Evolutionary conservation across 164 flowering plant species (phyloP), one percentile per base, ranked within the genome.

Genomic region (Pachysandra terminalis): DNA sequence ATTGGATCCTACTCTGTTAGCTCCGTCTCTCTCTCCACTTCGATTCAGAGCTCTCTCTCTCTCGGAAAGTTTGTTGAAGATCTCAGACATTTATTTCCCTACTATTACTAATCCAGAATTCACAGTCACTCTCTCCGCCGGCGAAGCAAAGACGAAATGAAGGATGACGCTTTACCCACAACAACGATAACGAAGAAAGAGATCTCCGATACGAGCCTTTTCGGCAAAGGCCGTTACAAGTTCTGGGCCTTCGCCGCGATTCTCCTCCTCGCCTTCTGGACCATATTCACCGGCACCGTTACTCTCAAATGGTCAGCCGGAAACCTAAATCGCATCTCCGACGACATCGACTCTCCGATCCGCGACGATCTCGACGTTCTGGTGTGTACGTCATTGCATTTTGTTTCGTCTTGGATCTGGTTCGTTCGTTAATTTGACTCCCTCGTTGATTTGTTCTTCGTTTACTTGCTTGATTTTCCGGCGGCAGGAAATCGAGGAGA

Each of bases 231-330:
- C 16, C 83, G 95, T 32, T 96, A 96, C 84, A 96, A 96, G 63
- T 84, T 96, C 79, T 96, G 98, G 93, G 98, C 92, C 0, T 67
- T 93, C 54, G 93, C 89, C 5, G 97, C 90, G 22, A 93, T 96
- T 68, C 64, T 91, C 23, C 70, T 96, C 19, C 86, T 96, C 19
- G 99, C 99, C 0, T 86, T 93, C 73, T 96, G 99, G 99, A 89
- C 99, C 2, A 96, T 96, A 95, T 83, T 93, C 70, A 87, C 99
- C 71, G 97, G 98, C 37, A 86, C 98, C 55, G 90, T 96, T 68
- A 79, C 95, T 26, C 96, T 96, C 79, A 91, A 94, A 15, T 87
- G 89, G 91, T 93, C 98, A 52, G 91, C 90, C 55, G 97, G 93
- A 0, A 86, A 87, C 72, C 93, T 96, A 56, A 86, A 84, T 60